Evolutionary conservation across 2,329 filamentous ascomycete species (phyloP).

Genomic region (Parascedosporium putredinis): DNA sequence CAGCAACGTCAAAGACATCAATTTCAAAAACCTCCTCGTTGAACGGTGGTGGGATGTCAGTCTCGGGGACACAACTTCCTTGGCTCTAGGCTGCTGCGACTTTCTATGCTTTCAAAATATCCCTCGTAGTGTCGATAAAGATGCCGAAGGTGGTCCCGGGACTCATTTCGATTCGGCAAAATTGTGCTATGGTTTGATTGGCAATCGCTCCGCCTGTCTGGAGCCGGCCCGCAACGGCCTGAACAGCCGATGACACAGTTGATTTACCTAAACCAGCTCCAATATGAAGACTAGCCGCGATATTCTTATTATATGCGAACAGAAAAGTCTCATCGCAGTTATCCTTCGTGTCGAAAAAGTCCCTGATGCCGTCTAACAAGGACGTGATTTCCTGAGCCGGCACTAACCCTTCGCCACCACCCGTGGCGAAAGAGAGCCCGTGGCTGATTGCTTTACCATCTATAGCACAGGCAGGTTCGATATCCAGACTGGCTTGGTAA

Average conservation of each 20-base stretch:
- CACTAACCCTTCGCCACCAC: background rate
- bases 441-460: background rate
- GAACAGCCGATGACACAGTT: background rate
- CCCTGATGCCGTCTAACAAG: background rate
- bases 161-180: constrained; percentile 1
- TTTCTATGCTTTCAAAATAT: constrained; percentile 6
- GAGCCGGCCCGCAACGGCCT: background rate
- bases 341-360: background rate
- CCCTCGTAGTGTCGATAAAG: background rate
- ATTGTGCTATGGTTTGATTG: constrained; percentile 8
- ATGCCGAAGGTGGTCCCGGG: constrained; percentile 10
- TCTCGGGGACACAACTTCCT: constrained; percentile 5
- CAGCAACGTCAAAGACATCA: background rate
- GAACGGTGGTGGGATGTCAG: background rate
- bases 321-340: background rate
- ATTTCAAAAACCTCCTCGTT: constrained; percentile 7
- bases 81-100: constrained; percentile 5
- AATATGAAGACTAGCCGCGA: background rate
- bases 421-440: background rate
- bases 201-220: background rate
- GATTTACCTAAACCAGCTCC: background rate
- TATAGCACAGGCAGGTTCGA: background rate
- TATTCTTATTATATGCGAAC: background rate
- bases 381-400: background rate
- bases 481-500: background rate